These are phyloP conservation scores for Linnemannia elongata DNA, from an alignment of 192 early-diverging fungal genomes.

Conservation along the genomic window DNA sequence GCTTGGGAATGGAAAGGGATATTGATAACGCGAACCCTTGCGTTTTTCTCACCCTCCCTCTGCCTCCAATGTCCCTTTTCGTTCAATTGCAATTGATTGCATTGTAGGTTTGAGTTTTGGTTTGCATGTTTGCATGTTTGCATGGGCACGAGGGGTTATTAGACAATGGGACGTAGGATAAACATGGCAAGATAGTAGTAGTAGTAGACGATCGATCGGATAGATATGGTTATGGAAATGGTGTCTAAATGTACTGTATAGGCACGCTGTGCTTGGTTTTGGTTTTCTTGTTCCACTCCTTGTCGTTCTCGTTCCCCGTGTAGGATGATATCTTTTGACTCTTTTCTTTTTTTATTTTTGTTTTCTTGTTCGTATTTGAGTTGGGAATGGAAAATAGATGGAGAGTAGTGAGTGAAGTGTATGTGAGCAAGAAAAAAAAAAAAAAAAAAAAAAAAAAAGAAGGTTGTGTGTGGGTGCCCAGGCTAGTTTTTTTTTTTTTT, in stretches of 20 bases:
- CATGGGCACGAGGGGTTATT: too few relatives aligned
- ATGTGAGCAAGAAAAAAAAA: background rate
- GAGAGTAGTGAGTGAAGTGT: background rate
- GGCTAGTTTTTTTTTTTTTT: background rate
- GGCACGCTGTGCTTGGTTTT: background rate
- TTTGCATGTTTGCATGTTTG: background rate
- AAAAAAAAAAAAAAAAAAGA: background rate
- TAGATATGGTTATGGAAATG: background rate
- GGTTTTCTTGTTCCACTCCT: background rate
- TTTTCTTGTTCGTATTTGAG: background rate
- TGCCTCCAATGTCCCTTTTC: background rate
- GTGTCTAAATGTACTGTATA: background rate
- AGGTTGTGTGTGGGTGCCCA: background rate
- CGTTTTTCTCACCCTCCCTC: background rate
- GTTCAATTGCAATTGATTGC: background rate
- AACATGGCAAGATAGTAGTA: background rate
- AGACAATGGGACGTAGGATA: background rate
- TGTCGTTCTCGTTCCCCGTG: background rate
- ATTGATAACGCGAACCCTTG: background rate
- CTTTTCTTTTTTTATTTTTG: background rate
- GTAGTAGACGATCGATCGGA: background rate
- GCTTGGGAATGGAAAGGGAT: background rate
- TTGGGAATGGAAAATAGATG: background rate
- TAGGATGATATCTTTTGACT: background rate
- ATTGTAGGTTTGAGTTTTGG: background rate